Evolutionary conservation across 345 rosid species (phyloP).

Genomic region (Eucalyptus erythrocorys): DNA sequence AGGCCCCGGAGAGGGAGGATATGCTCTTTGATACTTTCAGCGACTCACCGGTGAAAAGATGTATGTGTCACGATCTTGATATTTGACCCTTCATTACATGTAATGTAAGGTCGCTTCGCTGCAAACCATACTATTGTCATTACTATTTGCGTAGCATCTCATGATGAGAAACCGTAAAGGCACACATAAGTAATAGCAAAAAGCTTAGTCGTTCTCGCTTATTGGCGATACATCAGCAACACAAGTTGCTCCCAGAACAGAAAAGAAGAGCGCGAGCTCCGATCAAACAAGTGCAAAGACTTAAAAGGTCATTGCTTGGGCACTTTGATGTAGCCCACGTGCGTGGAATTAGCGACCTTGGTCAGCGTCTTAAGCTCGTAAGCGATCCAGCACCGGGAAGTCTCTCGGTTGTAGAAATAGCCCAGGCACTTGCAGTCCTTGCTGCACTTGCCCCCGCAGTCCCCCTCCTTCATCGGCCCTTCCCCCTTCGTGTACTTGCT

Average conservation of each 20-base stretch:
- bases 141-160: background rate
- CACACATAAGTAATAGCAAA: background rate
- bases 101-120: too few relatives aligned
- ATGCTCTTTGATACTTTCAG: background rate
- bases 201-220: background rate
- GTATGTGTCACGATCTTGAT: background rate
- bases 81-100: background rate
- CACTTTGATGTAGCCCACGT: conserved; percentile 9
- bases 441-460: conserved; percentile 33
- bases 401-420: conserved; percentile 4
- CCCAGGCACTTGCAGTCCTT: conserved; percentile 17
- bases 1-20: background rate
- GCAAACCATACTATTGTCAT: too few relatives aligned
- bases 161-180: background rate
- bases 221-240: background rate
- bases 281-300: background rate
- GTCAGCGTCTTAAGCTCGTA: conserved; percentile 14
- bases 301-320: background rate
- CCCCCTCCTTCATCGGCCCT: conserved; percentile 18
- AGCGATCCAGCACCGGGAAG: conserved; percentile 14
- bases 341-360: conserved; percentile 9
- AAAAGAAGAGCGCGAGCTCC: background rate
- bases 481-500: conserved; percentile 28
- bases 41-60: background rate
- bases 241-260: background rate